Evolutionary conservation across 371 early-diverging fungal species (phyloP), one percentile per base, ranked within the genome.

Genomic region (Mortierella sp.): DNA sequence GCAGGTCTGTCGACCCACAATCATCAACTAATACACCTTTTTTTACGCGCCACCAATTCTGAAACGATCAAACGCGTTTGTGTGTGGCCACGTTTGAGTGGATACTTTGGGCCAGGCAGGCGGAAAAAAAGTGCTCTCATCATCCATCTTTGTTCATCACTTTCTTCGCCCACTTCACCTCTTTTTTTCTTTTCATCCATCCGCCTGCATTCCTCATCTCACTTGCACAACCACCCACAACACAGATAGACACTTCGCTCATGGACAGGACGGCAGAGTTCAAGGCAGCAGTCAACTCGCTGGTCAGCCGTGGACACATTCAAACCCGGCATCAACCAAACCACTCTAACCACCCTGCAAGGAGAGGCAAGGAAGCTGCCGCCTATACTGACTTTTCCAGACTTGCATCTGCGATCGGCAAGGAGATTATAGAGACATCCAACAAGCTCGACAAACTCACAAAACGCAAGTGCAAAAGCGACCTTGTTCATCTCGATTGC

Each of bases 401-500:
- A 74, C 90, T 93, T 82, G 95, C 95, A 19, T 83, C 88, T 8
- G 88, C 90, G 75, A 95, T 95, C 54, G 93, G 93, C 73, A 88
- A 89, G 67, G 93, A 93, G 70, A 94, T 94, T 67, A 88, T 89
- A 9, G 88, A 81, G 28, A 93, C 93, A 10, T 88, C 93, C n/a
- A 89, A 84, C 6, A 95, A 94, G 80, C 84, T 95, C 54, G 91
- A 94, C 37, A 93, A 95, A 79, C 81, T 95, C 44, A 93, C 92
- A 31, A 93, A 89, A 88, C 80, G 95, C 93, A 92, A 89, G 86
- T 84, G 13, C 4, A 26, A 3, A 34, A 13, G 28, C 31, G 8
- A 61, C 43, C 26, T 31, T 3, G n/a, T 5, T 69, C 28, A 40
- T 71, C 77, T 61, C 31, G 43, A 40, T 4, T 40, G 43, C 6